Base-by-base conservation (phyloP, 768 basidiomycete genomes). In the Lactarius hatsudake region DNA sequence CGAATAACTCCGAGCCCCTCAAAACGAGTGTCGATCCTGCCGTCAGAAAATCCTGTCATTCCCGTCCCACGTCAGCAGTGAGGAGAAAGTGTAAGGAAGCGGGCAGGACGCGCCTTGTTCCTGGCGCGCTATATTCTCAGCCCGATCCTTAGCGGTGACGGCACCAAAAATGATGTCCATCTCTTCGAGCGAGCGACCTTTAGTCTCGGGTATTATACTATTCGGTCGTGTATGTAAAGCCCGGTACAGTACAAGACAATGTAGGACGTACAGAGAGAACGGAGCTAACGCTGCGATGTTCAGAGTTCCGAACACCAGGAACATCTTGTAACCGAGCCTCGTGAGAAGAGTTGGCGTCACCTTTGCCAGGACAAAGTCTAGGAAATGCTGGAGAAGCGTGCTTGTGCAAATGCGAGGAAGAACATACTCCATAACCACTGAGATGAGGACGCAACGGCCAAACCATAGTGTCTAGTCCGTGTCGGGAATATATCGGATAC, bases 401-500 rank as follows among this genome's bases (percentile, higher is more conserved):
- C 20, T 30, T 30, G 34, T n/a, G n/a, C 48, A 36, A 18, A 48
- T 8, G 54, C 2, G 9, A n/a, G 42, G 36, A n/a, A 34, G 38
- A 18, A 81, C 85, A 63, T 71, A 89, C 88, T 92, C 83, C 84
- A 93, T 10, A 94, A 76, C 92, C 92, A 94, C 64, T 94, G 93
- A 3, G 90, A 86, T 18, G 86, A 86, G 65, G 88, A 88, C 0
- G 88, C 93, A 5, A 86, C 77, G 0, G 90, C 83, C 26, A 94
- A 78, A 43, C 93, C 93, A 71, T 89, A 93, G 72, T 92, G 89
- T 64, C 93, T 81, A 18, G 92, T 93, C 53, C 91, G 80, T 17
- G 90, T 94, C 8, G 90, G 89, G 83, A 94, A 94, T 71, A 95
- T 93, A 74, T 95, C 93, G 6, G 90, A 81, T 53, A 88, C 89